A percentile compares a stretch with the other conserved stretches of the same genome.
Evolutionary conservation across 176 grass and related monocot genomes (phyloP).

Genomic region (Triticum urartu): DNA sequence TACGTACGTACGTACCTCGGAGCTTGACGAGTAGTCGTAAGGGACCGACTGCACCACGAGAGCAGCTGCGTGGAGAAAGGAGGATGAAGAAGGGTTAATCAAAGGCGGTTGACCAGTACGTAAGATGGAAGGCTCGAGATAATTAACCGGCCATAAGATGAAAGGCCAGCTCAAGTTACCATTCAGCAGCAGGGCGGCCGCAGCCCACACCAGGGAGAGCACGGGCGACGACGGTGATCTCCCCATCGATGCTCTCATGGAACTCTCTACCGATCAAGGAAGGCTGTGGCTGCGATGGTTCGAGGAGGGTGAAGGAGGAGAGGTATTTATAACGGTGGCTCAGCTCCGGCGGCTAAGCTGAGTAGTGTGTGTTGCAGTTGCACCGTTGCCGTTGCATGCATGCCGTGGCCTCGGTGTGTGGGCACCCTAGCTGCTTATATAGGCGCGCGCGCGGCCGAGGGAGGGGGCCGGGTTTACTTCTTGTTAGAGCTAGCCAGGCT

Average conservation of each 20-base stretch:
- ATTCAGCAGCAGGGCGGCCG: not conserved
- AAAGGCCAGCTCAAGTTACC: constrained; percentile 10
- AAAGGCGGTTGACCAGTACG: not conserved
- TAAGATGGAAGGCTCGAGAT: too few species aligned
- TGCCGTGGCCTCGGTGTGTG: constrained; percentile 25
- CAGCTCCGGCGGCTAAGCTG: not conserved
- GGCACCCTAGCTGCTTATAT: constrained; percentile 36
- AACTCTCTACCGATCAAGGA: too few species aligned
- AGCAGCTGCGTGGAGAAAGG: constrained; percentile 9
- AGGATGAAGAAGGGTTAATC: not conserved
- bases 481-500: not conserved
- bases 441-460: not conserved
- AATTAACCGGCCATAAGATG: not conserved
- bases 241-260: constrained; percentile 8
- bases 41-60: constrained; percentile 23
- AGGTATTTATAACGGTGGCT: not conserved
- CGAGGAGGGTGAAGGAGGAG: not conserved
- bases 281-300: too few species aligned
- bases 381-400: constrained; percentile 48
- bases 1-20: constrained; percentile 34
- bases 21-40: constrained; percentile 50
- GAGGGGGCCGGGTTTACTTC: not conserved
- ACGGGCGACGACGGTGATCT: not conserved
- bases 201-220: constrained; percentile 17
- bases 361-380: not conserved